A percentile compares a stretch with the other conserved stretches of the same genome.
Evolutionary conservation across 1,284 basidiomycete species (phyloP).

Genomic region (Tremellales sp.): DNA sequence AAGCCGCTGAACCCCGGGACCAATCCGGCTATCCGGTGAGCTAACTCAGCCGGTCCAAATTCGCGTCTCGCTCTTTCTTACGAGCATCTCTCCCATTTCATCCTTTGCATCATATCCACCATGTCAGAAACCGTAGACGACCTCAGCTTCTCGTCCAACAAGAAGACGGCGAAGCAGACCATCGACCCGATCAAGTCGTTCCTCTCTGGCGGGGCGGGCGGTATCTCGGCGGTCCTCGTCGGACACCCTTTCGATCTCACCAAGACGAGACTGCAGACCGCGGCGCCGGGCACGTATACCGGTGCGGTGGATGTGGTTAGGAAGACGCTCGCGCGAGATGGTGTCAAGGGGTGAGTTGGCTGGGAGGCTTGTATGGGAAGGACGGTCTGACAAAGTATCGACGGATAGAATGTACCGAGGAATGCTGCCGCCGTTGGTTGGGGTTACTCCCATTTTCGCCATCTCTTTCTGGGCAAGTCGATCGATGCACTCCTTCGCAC

Average conservation of each 20-base stretch:
- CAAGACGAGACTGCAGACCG: conserved; percentile 94
- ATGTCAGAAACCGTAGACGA: conserved; percentile 40
- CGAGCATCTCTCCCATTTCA: too few species aligned
- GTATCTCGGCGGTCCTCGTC: conserved; percentile 54
- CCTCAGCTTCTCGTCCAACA: conserved; percentile 21
- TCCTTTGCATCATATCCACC: not conserved
- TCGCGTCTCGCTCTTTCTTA: too few species aligned
- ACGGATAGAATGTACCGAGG: conserved; percentile 80
- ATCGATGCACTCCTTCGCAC: not conserved
- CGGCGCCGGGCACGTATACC: conserved; percentile 80
- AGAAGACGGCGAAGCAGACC: conserved; percentile 27
- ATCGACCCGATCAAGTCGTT: conserved; percentile 65
- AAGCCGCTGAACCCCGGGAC: too few species aligned
- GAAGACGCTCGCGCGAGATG: conserved; percentile 85
- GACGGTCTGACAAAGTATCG: not conserved
- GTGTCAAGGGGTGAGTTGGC: conserved; percentile 68
- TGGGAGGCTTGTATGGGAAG: not conserved
- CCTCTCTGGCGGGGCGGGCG: conserved; percentile 87
- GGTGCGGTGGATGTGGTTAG: conserved; percentile 91
- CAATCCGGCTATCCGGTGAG: too few species aligned
- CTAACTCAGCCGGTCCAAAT: too few species aligned
- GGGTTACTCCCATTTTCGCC: conserved; percentile 98
- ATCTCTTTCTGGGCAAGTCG: conserved; percentile 88
- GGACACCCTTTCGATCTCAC: conserved; percentile 98
- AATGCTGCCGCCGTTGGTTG: conserved; percentile 90